Conservation (phyloP, 2,329 filamentous ascomycete genomes). For the Fusarium sp. region DNA sequence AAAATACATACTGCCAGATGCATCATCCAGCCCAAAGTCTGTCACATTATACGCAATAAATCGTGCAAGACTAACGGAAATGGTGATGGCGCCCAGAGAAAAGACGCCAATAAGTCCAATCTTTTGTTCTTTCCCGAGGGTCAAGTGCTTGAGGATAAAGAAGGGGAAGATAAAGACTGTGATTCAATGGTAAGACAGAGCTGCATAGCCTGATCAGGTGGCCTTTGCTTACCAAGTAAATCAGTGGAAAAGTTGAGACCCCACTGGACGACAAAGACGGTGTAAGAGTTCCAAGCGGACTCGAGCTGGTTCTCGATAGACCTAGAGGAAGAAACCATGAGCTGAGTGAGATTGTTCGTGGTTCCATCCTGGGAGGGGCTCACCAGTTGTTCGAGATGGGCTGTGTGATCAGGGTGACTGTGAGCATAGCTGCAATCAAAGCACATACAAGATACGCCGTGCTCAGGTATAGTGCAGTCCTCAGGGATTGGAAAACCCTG, state of each 20-base stretch:
- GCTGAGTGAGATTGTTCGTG: not conserved
- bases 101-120: constrained; percentile 7
- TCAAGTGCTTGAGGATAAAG: constrained; percentile 5
- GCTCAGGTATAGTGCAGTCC: not conserved
- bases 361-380: not conserved
- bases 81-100: constrained; percentile 12
- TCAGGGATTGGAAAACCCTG: not conserved
- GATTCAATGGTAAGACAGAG: not conserved
- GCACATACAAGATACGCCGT: not conserved
- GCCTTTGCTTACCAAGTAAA: not conserved
- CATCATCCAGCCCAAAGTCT: constrained; percentile 3
- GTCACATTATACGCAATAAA: not conserved
- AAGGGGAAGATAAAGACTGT: constrained; percentile 22
- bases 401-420: not conserved
- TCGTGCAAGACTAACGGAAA: not conserved
- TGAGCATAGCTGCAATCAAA: not conserved
- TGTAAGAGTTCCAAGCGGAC: constrained; percentile 8
- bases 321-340: not conserved
- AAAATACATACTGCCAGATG: constrained; percentile 2
- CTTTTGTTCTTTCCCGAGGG: constrained; percentile 6
- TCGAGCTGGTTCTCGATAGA: constrained; percentile 10
- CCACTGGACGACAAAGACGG: constrained; percentile 10
- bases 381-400: constrained; percentile 18
- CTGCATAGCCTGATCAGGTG: not conserved
- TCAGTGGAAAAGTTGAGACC: constrained; percentile 18